Conservation (phyloP, 148 eudicot genomes). For the Chenopodium berlandieri region DNA sequence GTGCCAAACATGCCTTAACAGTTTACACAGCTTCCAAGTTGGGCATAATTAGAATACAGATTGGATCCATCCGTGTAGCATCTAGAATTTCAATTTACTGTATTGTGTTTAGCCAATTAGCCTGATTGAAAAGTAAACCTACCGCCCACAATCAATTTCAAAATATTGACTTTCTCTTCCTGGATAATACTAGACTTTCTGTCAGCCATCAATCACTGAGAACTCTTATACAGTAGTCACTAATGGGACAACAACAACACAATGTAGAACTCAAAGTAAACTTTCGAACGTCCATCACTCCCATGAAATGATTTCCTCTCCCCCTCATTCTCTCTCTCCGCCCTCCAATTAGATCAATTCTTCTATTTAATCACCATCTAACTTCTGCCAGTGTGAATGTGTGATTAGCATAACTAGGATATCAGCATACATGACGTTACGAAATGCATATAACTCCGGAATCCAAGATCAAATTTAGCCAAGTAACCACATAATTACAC, state of each 20-base stretch:
- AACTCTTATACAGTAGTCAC: not conserved
- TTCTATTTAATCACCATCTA: too few species aligned
- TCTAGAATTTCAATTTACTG: not conserved
- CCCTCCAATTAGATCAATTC: too few species aligned
- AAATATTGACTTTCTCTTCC: not conserved
- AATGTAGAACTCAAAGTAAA: not conserved
- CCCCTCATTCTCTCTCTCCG: too few species aligned
- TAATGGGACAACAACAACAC: not conserved
- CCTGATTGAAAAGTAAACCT: not conserved
- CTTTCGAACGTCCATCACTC: not conserved
- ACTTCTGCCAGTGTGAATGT: not conserved
- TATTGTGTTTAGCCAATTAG: not conserved
- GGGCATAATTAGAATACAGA: not conserved
- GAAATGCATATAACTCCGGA: too few species aligned
- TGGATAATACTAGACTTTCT: not conserved
- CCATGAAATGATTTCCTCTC: too few species aligned
- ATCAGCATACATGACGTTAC: not conserved
- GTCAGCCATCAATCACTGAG: not conserved
- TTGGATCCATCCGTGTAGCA: not conserved
- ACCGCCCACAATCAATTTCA: not conserved
- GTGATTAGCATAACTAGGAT: not conserved
- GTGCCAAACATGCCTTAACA: too few species aligned
- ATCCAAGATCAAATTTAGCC: too few species aligned
- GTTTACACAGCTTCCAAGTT: not conserved
- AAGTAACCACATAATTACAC: too few species aligned